Percentiles rank a stretch among this genome's conserved stretches.
phyloP scores from a whole-genome alignment of 1,284 basidiomycete genomes.

The Ceratobasidium sp. region DNA sequence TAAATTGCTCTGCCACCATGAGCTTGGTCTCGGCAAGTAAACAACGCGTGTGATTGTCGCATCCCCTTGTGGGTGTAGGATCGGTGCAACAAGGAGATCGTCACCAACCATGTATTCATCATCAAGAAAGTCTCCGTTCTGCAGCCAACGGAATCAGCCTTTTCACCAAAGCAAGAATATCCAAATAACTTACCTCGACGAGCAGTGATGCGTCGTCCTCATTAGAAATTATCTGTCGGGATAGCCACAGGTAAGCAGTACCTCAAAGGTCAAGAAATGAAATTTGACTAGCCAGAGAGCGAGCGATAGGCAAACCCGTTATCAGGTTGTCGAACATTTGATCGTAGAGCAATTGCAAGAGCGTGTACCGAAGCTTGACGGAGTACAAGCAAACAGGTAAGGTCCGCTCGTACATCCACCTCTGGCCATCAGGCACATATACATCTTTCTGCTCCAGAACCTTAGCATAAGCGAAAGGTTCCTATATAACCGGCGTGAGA shows the following conservation, averaged over 20 bases:
- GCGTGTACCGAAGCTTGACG: constrained; percentile 32
- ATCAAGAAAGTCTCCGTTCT: constrained; percentile 33
- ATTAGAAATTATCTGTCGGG: constrained; percentile 26
- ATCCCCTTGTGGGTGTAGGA: constrained; percentile 10
- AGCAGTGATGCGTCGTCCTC: constrained; percentile 21
- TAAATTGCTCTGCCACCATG: constrained; percentile 35
- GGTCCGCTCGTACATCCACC: constrained; percentile 26
- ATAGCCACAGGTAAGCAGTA: background rate
- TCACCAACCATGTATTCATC: constrained; percentile 38
- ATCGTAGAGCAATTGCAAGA: constrained; percentile 36
- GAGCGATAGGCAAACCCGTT: constrained; percentile 35
- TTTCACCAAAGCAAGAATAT: background rate
- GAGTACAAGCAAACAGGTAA: constrained; percentile 34
- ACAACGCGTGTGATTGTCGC: constrained; percentile 10
- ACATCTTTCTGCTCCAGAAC: constrained; percentile 8
- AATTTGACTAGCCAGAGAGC: constrained; percentile 18
- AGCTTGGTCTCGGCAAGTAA: constrained; percentile 29
- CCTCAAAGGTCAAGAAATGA: too few relatives aligned
- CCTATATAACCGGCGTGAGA: background rate
- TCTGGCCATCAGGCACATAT: constrained; percentile 29
- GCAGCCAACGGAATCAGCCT: background rate
- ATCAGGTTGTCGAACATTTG: constrained; percentile 39
- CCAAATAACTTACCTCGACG: constrained; percentile 9
- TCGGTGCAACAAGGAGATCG: constrained; percentile 33
- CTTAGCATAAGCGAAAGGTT: constrained; percentile 31